A percentile compares a stretch with the other conserved stretches of the same genome.
Evolutionary conservation across 176 grass and related monocot genomes (phyloP).

Genomic region (Bromus sterilis): DNA sequence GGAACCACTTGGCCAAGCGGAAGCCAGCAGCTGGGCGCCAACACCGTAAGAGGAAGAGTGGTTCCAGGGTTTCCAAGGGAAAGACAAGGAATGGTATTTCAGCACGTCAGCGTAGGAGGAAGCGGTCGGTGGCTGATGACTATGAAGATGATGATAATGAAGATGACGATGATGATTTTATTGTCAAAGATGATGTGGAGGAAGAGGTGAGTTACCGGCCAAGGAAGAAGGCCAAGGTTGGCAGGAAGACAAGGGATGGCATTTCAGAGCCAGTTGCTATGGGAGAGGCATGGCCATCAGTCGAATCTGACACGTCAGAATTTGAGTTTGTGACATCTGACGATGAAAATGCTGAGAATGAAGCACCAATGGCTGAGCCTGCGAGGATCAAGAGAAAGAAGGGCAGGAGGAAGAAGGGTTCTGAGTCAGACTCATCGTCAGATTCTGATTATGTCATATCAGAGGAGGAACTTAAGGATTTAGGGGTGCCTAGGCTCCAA

Average conservation of each 20-base stretch:
- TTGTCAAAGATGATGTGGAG: conserved; percentile 26
- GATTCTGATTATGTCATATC: conserved; percentile 67
- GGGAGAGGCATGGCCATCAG: not conserved
- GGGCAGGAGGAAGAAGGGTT: conserved; percentile 29
- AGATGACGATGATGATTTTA: conserved; percentile 62
- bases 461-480: conserved; percentile 40
- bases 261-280: not conserved
- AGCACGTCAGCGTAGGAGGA: not conserved
- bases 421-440: conserved; percentile 28
- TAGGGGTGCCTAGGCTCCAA: conserved; percentile 8
- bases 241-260: not conserved
- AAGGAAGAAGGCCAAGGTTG: conserved; percentile 35
- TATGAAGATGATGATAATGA: conserved; percentile 46
- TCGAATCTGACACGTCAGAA: conserved; percentile 54
- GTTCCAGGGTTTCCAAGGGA: conserved; percentile 31
- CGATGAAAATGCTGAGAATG: conserved; percentile 20
- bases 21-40: not conserved
- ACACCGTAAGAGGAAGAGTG: conserved; percentile 15
- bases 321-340: conserved; percentile 67
- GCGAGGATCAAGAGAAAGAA: conserved; percentile 27
- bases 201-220: conserved; percentile 10
- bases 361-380: conserved; percentile 10
- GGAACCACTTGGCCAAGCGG: conserved; percentile 19
- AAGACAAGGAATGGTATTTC: conserved; percentile 23
- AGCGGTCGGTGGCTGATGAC: conserved; percentile 15